A percentile compares a stretch with the other conserved stretches of the same genome.
Evolutionary conservation across 257 asterid genomes (phyloP).

Genomic region (Primulina huaijiensis): DNA sequence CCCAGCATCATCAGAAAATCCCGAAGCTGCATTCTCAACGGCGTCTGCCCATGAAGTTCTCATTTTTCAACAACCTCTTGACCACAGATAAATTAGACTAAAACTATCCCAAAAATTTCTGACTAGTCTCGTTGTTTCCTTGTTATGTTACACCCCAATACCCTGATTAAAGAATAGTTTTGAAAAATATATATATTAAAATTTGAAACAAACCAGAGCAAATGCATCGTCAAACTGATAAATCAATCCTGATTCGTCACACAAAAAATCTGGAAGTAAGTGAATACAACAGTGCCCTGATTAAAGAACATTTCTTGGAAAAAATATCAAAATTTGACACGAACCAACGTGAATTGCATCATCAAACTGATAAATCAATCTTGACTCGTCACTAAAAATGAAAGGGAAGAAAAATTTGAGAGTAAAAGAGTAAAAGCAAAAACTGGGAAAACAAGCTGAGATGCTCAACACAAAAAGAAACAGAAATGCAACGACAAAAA

Average conservation of each 20-base stretch:
- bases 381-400: not conserved
- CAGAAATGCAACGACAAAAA: not conserved
- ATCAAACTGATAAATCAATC: not conserved
- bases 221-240: not conserved
- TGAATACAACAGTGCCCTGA: not conserved
- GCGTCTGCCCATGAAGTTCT: constrained; percentile 88
- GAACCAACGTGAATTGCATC: not conserved
- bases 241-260: not conserved
- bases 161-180: not conserved
- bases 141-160: not conserved
- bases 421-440: not conserved
- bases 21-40: constrained; percentile 54
- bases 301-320: not conserved
- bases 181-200: no score
- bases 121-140: not conserved
- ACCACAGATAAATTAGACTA: not conserved
- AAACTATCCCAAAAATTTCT: not conserved
- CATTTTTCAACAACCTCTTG: constrained; percentile 33
- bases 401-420: no score
- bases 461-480: not conserved
- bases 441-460: not conserved
- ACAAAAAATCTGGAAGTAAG: not conserved
- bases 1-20: constrained; percentile 44
- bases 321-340: not conserved
- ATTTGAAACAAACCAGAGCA: not conserved